Conservation (phyloP, 495 filamentous ascomycete species). For the Penicilliopsis zonata region DNA sequence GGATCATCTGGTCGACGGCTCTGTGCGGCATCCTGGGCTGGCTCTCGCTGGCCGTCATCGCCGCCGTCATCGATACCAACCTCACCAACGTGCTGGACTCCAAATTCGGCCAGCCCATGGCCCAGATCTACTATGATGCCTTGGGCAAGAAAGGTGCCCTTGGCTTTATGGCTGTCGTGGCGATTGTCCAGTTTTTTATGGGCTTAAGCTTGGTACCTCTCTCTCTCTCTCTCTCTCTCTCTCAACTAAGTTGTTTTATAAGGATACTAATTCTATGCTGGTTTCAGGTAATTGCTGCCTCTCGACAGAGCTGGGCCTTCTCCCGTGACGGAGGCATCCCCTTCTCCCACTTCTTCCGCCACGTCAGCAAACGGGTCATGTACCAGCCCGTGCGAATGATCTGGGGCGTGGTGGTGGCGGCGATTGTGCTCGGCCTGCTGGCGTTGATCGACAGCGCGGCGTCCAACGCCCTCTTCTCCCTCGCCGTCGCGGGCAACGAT, state of each 20-base stretch:
- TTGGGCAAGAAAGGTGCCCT: constrained; percentile 32
- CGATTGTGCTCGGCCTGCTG: constrained; percentile 41
- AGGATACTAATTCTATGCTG: constrained; percentile 35
- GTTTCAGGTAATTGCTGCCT: constrained; percentile 34
- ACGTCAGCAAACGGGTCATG: constrained; percentile 35
- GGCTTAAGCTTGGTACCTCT: constrained; percentile 31
- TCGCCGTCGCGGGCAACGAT: constrained; percentile 46
- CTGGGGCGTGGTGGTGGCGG: constrained; percentile 39
- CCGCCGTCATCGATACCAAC: constrained; percentile 25
- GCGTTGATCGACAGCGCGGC: constrained; percentile 42
- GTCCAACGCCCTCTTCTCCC: constrained; percentile 45
- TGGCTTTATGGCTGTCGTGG: constrained; percentile 31
- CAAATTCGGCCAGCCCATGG: constrained; percentile 34
- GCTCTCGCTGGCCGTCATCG: constrained; percentile 35
- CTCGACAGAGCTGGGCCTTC: constrained; percentile 45
- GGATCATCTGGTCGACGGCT: constrained; percentile 37
- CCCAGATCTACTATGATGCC: constrained; percentile 36
- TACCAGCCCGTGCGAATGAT: constrained; percentile 45
- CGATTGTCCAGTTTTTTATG: constrained; percentile 35
- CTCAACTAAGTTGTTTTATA: not conserved
- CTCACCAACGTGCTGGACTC: constrained; percentile 19
- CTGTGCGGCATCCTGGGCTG: constrained; percentile 35
- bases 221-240: not conserved
- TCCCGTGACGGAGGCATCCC: constrained; percentile 44
- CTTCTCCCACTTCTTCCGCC: constrained; percentile 44